Evolutionary conservation across 768 basidiomycete species (phyloP).

Genomic region (Suillus variegatus): DNA sequence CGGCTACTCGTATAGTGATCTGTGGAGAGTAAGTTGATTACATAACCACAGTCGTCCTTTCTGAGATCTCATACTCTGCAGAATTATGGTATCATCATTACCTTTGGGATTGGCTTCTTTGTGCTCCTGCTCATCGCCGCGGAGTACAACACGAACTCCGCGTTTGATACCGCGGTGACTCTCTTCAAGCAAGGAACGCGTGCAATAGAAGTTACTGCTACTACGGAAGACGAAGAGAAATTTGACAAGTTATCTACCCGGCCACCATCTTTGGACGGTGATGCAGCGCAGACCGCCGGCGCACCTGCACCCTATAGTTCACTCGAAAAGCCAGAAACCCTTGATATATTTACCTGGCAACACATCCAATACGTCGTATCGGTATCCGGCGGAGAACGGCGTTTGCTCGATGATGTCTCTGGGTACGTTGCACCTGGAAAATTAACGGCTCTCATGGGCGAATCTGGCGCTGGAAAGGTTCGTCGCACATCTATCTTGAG

Average conservation of each 20-base stretch:
- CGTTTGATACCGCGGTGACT: constrained; percentile 33
- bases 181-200: constrained; percentile 20
- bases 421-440: constrained; percentile 54
- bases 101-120: constrained; percentile 43
- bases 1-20: constrained; percentile 26
- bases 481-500: not conserved
- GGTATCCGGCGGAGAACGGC: constrained; percentile 37
- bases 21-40: constrained; percentile 41
- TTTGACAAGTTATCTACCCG: not conserved
- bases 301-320: constrained; percentile 25
- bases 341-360: constrained; percentile 80
- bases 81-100: constrained; percentile 47
- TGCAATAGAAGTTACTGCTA: not conserved
- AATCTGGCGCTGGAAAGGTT: constrained; percentile 36
- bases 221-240: constrained; percentile 21
- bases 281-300: not conserved
- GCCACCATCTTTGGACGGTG: not conserved
- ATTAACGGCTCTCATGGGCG: constrained; percentile 53
- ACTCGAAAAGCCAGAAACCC: constrained; percentile 31
- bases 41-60: not conserved
- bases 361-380: constrained; percentile 67
- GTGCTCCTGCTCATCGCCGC: constrained; percentile 37
- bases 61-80: constrained; percentile 22
- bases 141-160: constrained; percentile 31
- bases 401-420: constrained; percentile 45